A percentile compares a stretch with the other conserved stretches of the same genome.
Evolutionary conservation across 2,329 filamentous ascomycete genomes (phyloP).

Genomic region (Pochonia chlamydosporia): DNA sequence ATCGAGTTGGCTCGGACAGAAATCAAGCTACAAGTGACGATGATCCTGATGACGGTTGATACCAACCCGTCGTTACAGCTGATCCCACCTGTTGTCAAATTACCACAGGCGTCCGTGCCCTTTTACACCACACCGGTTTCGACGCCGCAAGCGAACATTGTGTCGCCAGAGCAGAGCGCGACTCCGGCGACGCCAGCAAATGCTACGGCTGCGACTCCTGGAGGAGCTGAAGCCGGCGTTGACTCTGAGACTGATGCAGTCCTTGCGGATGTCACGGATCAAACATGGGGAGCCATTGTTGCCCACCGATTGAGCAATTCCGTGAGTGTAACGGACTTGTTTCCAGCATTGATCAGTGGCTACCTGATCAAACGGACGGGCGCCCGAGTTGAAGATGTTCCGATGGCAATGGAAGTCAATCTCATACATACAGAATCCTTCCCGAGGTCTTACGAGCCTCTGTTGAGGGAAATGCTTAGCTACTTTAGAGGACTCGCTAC

Average conservation of each 20-base stretch:
- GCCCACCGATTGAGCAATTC: conserved; percentile 60
- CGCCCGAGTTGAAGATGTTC: conserved; percentile 48
- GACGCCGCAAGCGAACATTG: conserved; percentile 55
- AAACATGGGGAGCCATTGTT: conserved; percentile 69
- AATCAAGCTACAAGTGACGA: conserved; percentile 41
- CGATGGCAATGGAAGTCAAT: conserved; percentile 58
- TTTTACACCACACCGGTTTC: conserved; percentile 60
- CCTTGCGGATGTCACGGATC: conserved; percentile 67
- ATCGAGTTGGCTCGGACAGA: conserved; percentile 46
- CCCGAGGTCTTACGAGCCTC: conserved; percentile 52
- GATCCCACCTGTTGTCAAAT: conserved; percentile 47
- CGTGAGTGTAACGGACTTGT: conserved; percentile 46
- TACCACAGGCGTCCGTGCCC: conserved; percentile 37
- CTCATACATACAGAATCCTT: conserved; percentile 50
- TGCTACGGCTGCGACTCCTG: conserved; percentile 38
- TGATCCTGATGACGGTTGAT: conserved; percentile 60
- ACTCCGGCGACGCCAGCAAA: conserved; percentile 44
- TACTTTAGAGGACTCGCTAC: conserved; percentile 65
- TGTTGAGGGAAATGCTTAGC: conserved; percentile 64
- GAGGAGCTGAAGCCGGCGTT: conserved; percentile 32
- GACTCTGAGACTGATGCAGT: conserved; percentile 53
- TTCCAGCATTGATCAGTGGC: conserved; percentile 55
- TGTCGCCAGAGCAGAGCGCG: conserved; percentile 55
- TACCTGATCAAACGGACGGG: conserved; percentile 62
- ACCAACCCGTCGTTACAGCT: conserved; percentile 59